Evolutionary conservation across 2,329 filamentous ascomycete species (phyloP).

Genomic region (Pseudogymnoascus sp.): DNA sequence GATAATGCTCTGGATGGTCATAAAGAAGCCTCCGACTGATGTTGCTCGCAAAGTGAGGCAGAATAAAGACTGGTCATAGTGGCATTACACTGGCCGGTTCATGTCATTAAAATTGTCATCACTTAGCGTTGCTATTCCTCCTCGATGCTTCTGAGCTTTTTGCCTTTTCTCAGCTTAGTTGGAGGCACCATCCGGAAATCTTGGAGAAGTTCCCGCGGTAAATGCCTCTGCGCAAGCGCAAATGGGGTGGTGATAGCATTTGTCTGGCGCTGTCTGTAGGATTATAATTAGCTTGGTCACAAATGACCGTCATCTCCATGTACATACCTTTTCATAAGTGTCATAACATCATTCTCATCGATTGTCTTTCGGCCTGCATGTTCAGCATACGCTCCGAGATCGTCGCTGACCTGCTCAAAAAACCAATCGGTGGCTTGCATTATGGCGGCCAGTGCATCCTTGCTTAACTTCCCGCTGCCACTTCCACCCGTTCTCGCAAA

Average conservation of each 20-base stretch:
- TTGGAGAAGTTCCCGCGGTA: constrained; percentile 75
- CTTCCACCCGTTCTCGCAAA: constrained; percentile 60
- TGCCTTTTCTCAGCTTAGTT: constrained; percentile 36
- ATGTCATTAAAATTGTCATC: constrained; percentile 19
- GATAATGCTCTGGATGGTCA: constrained; percentile 93
- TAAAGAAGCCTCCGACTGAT: constrained; percentile 75
- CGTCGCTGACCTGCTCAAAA: constrained; percentile 78
- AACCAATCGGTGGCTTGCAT: constrained; percentile 83
- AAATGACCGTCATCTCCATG: neutral
- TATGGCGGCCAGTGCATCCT: constrained; percentile 66
- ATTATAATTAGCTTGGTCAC: constrained; percentile 26
- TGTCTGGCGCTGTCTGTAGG: constrained; percentile 66
- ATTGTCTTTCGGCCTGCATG: constrained; percentile 80
- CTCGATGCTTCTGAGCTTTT: neutral
- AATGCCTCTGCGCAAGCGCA: constrained; percentile 72
- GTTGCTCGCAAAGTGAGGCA: constrained; percentile 65
- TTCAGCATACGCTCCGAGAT: constrained; percentile 68
- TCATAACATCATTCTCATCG: constrained; percentile 74
- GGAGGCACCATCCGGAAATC: constrained; percentile 66
- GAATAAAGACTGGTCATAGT: constrained; percentile 62
- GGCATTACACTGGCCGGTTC: constrained; percentile 9
- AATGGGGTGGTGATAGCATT: constrained; percentile 67
- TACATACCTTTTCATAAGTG: constrained; percentile 71
- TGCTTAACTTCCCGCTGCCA: constrained; percentile 60
- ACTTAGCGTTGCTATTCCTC: constrained; percentile 11